Base-by-base conservation (phyloP, 805 yeast species). In the Priceomyces carsonii region DNA sequence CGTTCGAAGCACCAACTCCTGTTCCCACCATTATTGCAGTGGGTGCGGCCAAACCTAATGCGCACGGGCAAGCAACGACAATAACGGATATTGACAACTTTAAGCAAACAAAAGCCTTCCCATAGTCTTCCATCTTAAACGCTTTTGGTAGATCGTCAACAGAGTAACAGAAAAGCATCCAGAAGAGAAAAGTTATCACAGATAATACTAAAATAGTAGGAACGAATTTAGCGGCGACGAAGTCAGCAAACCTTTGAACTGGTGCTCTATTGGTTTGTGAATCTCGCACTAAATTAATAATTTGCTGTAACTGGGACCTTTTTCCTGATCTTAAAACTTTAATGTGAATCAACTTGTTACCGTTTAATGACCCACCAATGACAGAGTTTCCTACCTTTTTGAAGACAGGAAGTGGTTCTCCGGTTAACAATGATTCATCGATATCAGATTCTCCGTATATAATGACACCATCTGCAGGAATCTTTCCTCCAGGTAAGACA, bases 11-110 rank as follows among this genome's bases (percentile, higher is more conserved):
- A 26, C 96, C 98, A 15, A 88, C 83, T 26, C 99, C 99, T 2
- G 98, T 91, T 6, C 97, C 99, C 2, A 93, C 99, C 97, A 95
- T 93, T 8, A 93, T 87, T 0, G 98, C 98, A 1, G 99, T 95
- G 1, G 99, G 99, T 0, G 98, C 95, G 3, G 97, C 97, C 33
- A 93, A 70, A 3, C 99, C 99, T 16, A 93, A 64, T 0, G 99
- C 98, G 72, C 99, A 93, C 0, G 99, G 99, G 61, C 99, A 93
- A 1, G 99, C 99, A 32, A 93, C 97, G 8, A 93, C 96, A 44
- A 95, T 77, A 4, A 93, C 99, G 5, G 95, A 81, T 18, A 93
- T 91, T 5, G 95, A 82, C 29, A 90, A 73, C 50, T 85, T 80
- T 38, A 95, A 59, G 53, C 91, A 82, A 4, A 77, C 77, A 55